Conservation (phyloP, 441 rosid species). For the Codiaeum variegatum region DNA sequence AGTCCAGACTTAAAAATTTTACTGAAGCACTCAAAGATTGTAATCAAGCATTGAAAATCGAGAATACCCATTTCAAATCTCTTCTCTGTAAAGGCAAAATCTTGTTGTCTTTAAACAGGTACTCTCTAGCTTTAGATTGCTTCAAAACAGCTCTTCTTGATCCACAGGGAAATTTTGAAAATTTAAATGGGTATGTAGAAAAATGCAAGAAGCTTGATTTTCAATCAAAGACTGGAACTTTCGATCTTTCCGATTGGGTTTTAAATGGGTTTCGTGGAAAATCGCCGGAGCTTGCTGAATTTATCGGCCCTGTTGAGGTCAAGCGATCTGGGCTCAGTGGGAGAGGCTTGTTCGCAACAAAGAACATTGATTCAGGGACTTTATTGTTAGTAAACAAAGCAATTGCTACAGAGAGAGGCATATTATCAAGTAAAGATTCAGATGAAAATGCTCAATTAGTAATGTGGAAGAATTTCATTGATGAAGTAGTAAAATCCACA, state of each 20-base stretch:
- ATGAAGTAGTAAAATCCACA: conserved; percentile 44
- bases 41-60: conserved; percentile 53
- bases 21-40: conserved; percentile 55
- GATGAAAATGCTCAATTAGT: conserved; percentile 58
- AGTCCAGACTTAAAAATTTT: conserved; percentile 41
- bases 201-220: conserved; percentile 72
- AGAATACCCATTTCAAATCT: conserved; percentile 71
- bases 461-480: conserved; percentile 82
- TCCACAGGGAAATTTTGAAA: conserved; percentile 50
- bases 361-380: conserved; percentile 58
- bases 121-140: conserved; percentile 61
- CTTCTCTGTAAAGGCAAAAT: conserved; percentile 76
- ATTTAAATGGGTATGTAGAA: conserved; percentile 52
- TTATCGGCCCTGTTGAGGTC: conserved; percentile 51
- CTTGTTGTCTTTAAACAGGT: conserved; percentile 55
- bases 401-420: conserved; percentile 73
- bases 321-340: conserved; percentile 67
- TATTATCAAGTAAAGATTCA: conserved; percentile 48
- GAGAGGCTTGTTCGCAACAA: conserved; percentile 74
- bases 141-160: conserved; percentile 54
- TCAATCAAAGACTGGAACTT: conserved; percentile 69
- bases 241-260: conserved; percentile 87
- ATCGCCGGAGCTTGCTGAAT: conserved; percentile 74
- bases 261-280: conserved; percentile 55
- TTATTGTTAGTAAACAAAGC: conserved; percentile 66